Percentiles rank a stretch among this genome's conserved stretches.
These are phyloP conservation scores for Ustilago nuda DNA, from an alignment of 1,284 basidiomycete genomes.

Conservation along the genomic window DNA sequence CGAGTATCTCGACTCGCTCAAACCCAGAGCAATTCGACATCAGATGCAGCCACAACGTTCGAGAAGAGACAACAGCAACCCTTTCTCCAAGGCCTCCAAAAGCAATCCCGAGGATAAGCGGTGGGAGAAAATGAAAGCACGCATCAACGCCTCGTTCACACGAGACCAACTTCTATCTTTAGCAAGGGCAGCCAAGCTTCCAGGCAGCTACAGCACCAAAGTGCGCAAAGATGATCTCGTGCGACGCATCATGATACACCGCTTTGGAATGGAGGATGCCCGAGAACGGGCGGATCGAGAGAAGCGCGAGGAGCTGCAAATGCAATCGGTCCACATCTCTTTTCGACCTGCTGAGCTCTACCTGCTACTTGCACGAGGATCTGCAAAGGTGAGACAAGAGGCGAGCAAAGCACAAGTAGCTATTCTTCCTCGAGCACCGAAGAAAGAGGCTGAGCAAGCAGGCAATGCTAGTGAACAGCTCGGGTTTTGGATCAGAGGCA, in stretches of 20 bases:
- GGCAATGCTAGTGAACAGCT: constrained; percentile 8
- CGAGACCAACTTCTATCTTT: constrained; percentile 38
- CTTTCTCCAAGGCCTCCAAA: constrained; percentile 27
- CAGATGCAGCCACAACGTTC: constrained; percentile 4
- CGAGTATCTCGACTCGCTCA: constrained; percentile 50
- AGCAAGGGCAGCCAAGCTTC: constrained; percentile 30
- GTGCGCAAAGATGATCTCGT: constrained; percentile 35
- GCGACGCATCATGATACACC: constrained; percentile 44
- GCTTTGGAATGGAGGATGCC: constrained; percentile 46
- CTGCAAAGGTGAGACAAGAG: constrained; percentile 28
- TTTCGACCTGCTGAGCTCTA: constrained; percentile 46
- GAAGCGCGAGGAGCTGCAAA: constrained; percentile 31
- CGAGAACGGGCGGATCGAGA: constrained; percentile 29
- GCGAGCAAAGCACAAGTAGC: constrained; percentile 30
- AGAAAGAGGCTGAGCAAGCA: constrained; percentile 12
- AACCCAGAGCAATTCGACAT: constrained; percentile 9
- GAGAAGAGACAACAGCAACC: constrained; percentile 12
- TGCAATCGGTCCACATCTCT: constrained; percentile 20
- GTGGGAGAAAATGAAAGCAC: constrained; percentile 37
- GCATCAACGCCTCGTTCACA: constrained; percentile 46
- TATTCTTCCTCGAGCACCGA: constrained; percentile 24
- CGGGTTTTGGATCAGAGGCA: constrained; percentile 45
- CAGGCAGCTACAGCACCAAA: constrained; percentile 26
- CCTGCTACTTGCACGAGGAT: constrained; percentile 32
- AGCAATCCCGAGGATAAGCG: constrained; percentile 31